Conservation (phyloP, 768 basidiomycete genomes). For the Polyporus arcularius region DNA sequence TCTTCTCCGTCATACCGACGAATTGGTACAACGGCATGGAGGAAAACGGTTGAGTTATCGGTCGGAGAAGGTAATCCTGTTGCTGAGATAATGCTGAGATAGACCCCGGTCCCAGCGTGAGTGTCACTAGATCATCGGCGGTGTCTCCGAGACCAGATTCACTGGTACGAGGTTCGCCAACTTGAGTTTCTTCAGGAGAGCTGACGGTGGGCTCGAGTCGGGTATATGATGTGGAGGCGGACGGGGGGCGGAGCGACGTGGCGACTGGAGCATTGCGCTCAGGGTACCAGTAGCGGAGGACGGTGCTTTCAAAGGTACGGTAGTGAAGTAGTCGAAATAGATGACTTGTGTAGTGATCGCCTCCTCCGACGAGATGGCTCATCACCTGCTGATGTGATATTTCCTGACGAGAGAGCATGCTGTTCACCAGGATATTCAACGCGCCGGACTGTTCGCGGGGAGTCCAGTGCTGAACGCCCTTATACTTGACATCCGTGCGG, state of each 20-base stretch:
- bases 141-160: not conserved
- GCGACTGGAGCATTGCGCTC: too few relatives aligned
- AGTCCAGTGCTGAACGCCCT: too few relatives aligned
- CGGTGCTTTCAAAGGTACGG: not conserved
- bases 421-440: constrained; percentile 13
- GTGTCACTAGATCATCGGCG: not conserved
- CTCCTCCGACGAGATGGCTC: constrained; percentile 29
- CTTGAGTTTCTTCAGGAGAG: too few relatives aligned
- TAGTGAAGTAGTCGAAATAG: constrained; percentile 12
- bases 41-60: not conserved
- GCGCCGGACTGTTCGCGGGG: not conserved
- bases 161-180: too few relatives aligned
- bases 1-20: not conserved
- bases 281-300: too few relatives aligned
- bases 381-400: constrained; percentile 33
- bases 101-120: not conserved
- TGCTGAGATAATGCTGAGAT: not conserved
- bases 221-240: too few relatives aligned
- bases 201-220: too few relatives aligned
- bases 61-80: not conserved
- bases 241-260: too few relatives aligned
- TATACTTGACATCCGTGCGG: not conserved
- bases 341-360: constrained; percentile 26
- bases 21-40: not conserved
- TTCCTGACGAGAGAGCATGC: constrained; percentile 28